phyloP scores from a whole-genome alignment of 306 rosid species.

The Sechiopsis laciniata region DNA sequence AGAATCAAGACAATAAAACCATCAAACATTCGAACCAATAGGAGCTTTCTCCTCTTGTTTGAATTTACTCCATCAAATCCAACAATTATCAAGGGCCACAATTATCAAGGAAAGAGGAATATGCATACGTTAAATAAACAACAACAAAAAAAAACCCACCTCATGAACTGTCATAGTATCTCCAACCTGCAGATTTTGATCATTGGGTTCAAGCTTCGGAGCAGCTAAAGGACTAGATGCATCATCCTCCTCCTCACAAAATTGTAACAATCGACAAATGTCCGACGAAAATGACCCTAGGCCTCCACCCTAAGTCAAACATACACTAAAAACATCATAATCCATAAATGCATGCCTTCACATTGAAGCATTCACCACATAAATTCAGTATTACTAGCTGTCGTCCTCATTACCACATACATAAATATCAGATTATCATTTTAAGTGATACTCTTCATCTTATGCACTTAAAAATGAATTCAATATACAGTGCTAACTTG shows the following conservation, averaged over 20 bases:
- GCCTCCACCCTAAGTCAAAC: constrained; percentile 67
- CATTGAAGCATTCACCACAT: constrained; percentile 25
- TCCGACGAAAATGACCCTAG: constrained; percentile 96
- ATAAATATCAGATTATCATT: background rate
- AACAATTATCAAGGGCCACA: constrained; percentile 6
- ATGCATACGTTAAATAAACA: constrained; percentile 18
- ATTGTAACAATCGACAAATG: constrained; percentile 81
- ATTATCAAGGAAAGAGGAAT: background rate
- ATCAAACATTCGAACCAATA: background rate
- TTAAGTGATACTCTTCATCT: background rate
- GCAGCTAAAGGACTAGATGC: constrained; percentile 90
- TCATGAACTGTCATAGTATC: constrained; percentile 48
- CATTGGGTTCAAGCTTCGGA: constrained; percentile 77
- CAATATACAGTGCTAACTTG: constrained; percentile 54
- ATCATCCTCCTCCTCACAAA: constrained; percentile 97
- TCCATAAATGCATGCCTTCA: constrained; percentile 38
- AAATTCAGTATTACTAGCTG: background rate
- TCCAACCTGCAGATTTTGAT: constrained; percentile 57
- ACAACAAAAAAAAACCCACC: constrained; percentile 35
- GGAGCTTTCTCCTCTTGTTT: background rate
- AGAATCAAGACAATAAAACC: background rate
- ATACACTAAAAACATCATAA: constrained; percentile 37
- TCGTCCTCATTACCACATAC: constrained; percentile 22
- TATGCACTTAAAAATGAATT: constrained; percentile 21
- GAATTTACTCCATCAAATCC: background rate